Evolutionary conservation across 768 basidiomycete species (phyloP).

Genomic region (Pisolithus microcarpus): DNA sequence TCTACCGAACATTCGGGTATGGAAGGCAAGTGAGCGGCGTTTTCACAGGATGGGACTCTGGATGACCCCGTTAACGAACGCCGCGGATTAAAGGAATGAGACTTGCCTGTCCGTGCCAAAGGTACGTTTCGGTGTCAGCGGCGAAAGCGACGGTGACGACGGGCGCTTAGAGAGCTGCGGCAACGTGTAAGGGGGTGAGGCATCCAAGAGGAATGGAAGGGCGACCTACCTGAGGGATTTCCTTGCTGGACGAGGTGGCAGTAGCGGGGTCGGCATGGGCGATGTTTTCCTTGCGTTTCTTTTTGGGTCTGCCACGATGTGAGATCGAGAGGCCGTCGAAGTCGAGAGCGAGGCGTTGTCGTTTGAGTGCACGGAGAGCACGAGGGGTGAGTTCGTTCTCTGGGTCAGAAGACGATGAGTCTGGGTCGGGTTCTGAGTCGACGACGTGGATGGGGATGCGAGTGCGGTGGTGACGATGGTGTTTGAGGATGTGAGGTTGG

Average conservation of each 20-base stretch:
- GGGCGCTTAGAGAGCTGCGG: constrained; percentile 10
- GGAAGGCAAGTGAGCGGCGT: neutral
- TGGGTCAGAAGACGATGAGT: constrained; percentile 15
- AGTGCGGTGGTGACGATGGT: neutral
- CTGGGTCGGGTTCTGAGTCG: constrained; percentile 15
- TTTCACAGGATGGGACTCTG: constrained; percentile 4
- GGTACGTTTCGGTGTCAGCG: constrained; percentile 2
- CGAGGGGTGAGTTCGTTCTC: constrained; percentile 29
- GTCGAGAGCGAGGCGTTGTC: constrained; percentile 26
- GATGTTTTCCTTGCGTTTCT: constrained; percentile 19
- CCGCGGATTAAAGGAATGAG: neutral
- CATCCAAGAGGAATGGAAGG: neutral
- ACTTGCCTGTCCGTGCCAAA: constrained; percentile 3
- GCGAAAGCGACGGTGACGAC: constrained; percentile 4
- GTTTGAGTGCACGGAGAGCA: constrained; percentile 29
- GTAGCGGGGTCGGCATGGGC: neutral
- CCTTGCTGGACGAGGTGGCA: neutral
- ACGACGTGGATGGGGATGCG: neutral
- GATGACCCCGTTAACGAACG: neutral
- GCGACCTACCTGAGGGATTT: constrained; percentile 2
- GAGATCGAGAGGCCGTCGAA: constrained; percentile 19
- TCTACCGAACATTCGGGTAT: constrained; percentile 1
- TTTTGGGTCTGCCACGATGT: constrained; percentile 9
- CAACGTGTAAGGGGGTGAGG: constrained; percentile 2
- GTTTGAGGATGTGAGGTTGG: neutral